phyloP scores from a whole-genome alignment of 2,329 filamentous ascomycete species.

The Fusarium papillatum region DNA sequence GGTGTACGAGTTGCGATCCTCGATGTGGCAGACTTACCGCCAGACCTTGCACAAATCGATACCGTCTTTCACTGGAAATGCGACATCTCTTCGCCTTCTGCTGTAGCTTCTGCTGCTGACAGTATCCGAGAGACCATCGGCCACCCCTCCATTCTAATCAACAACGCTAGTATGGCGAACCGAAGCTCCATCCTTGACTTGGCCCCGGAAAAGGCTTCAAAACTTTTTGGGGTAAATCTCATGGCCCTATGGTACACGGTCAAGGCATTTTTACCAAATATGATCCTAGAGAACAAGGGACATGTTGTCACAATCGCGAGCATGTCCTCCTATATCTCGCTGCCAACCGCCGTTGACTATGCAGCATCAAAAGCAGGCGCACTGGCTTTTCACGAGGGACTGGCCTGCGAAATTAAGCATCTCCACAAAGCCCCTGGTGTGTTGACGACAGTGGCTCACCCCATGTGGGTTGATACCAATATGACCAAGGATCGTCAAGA shows the following conservation, averaged over 20 bases:
- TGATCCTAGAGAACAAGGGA: constrained; percentile 72
- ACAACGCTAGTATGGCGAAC: neutral
- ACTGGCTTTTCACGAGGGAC: constrained; percentile 73
- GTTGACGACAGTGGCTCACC: neutral
- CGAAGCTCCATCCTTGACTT: neutral
- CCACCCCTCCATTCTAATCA: neutral
- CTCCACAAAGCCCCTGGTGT: constrained; percentile 62
- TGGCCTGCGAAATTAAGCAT: constrained; percentile 65
- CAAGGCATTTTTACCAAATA: constrained; percentile 73
- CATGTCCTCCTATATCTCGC: constrained; percentile 68
- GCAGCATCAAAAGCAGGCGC: constrained; percentile 71
- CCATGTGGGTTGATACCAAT: neutral
- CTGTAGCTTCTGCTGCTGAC: neutral
- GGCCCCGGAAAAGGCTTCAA: neutral
- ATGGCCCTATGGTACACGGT: constrained; percentile 72
- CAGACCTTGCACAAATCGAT: neutral
- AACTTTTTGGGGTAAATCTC: constrained; percentile 72
- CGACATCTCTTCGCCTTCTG: neutral
- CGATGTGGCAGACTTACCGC: neutral
- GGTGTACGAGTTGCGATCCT: neutral
- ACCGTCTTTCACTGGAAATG: neutral
- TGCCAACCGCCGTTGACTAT: constrained; percentile 75
- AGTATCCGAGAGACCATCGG: neutral
- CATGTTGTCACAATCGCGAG: constrained; percentile 77
- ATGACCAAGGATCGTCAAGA: neutral